Base-by-base conservation (phyloP, 1,284 basidiomycete genomes). In the Trichosporon coremiiforme region DNA sequence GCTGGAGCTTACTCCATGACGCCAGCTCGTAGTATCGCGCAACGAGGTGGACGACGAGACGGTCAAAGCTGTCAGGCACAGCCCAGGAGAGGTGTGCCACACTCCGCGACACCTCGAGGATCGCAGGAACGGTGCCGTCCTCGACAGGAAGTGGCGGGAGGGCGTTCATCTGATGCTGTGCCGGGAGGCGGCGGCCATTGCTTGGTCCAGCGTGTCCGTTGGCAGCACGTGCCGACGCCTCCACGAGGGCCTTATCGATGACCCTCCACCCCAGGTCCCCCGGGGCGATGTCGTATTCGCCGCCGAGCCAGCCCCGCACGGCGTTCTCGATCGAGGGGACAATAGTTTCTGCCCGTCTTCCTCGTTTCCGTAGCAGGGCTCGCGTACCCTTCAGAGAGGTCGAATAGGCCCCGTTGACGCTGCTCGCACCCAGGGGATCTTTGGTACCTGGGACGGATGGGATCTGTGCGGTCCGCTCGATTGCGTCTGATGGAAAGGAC, bases 311-410 rank as follows among this genome's bases (percentile, higher is more conserved):
- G 0, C 60, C 68, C 13, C 79, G 73, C 12, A 84, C 68, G 20
- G 76, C 75, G 1, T 68, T 41, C 67, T 83, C 83, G 7, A 80
- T 77, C 1, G 64, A 60, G 4, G 71, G 70, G 0, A 83, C 80
- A 4, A 84, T 67, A 6, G 71, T 69, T 73, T 84, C 81, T 0
- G 79, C 77, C 10, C 81, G 69, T 15, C 78, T 71, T 9, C 82
- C 78, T 12, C 78, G 68, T 38, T 78, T 78, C 22, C 82, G 69
- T 6, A 84, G 70, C 70, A 82, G 63, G 20, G 76, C 75, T 8
- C 83, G 70, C 1, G 79, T 81, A 4, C 83, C 83, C 70, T 81
- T 82, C 13, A 84, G 74, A 9, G 75, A 77, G n/a, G 81, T 79
- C 8, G 74, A 73, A 72, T 81, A 84, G 13, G 76, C 73, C 0